These are phyloP conservation scores for Rhodotorula sp. DNA, from an alignment of 1,284 basidiomycete species.

Conservation along the genomic window DNA sequence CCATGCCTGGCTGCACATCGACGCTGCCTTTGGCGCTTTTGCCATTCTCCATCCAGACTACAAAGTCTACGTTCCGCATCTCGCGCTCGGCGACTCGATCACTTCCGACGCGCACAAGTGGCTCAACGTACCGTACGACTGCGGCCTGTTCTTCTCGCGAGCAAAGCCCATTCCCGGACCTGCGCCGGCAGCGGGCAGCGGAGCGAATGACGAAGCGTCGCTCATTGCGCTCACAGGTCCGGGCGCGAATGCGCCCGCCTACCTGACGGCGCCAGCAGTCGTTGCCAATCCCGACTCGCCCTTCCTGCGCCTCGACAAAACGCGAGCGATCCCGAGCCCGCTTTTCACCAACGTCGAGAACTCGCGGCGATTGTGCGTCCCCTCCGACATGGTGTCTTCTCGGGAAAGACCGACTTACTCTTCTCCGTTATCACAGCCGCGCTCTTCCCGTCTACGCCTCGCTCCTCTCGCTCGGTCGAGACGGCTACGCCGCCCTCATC, in stretches of 20 bases:
- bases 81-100: constrained; percentile 55
- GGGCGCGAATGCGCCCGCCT: constrained; percentile 51
- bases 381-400: neutral
- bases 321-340: constrained; percentile 49
- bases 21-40: constrained; percentile 59
- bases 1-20: constrained; percentile 57
- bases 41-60: constrained; percentile 53
- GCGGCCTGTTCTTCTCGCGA: constrained; percentile 57
- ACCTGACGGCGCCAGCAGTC: constrained; percentile 43
- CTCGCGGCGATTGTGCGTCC: constrained; percentile 52
- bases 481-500: constrained; percentile 55
- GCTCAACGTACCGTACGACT: constrained; percentile 57
- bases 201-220: neutral
- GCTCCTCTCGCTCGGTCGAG: constrained; percentile 53
- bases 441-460: constrained; percentile 57
- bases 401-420: neutral
- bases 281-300: neutral
- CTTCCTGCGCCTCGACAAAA: constrained; percentile 30
- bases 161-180: neutral
- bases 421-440: constrained; percentile 39
- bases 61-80: constrained; percentile 49
- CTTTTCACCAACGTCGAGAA: constrained; percentile 57
- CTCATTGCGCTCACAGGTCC: constrained; percentile 54
- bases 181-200: too few relatives aligned
- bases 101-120: constrained; percentile 55